Conservation (phyloP, 306 rosid genomes). For the Carpinus viminea region DNA sequence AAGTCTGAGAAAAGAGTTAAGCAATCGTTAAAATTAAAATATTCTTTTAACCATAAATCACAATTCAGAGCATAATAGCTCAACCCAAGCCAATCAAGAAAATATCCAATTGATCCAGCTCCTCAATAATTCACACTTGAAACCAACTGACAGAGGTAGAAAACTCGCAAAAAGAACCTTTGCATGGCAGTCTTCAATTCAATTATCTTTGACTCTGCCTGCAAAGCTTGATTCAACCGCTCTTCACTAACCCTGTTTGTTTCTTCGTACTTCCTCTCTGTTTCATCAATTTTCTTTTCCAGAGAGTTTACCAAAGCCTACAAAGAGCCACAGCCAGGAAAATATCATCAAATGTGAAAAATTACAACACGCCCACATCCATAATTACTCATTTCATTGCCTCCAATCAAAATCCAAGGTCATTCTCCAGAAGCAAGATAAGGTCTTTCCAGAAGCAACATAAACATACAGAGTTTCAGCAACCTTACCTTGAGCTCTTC, state of each 20-base stretch:
- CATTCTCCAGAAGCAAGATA: background rate
- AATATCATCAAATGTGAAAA: slow-evolving; percentile 18
- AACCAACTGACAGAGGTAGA: slow-evolving; percentile 17
- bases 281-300: slow-evolving; percentile 71
- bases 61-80: background rate
- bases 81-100: background rate
- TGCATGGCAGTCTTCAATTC: slow-evolving; percentile 80
- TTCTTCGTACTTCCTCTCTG: slow-evolving; percentile 60
- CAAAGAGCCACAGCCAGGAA: slow-evolving; percentile 27
- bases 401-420: background rate
- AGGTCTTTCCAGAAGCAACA: background rate
- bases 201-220: slow-evolving; percentile 79
- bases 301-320: slow-evolving; percentile 72
- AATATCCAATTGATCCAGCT: background rate
- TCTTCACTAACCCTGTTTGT: slow-evolving; percentile 64
- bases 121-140: background rate
- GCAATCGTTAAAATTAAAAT: slow-evolving; percentile 18
- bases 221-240: slow-evolving; percentile 72
- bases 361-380: slow-evolving; percentile 12
- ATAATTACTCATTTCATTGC: slow-evolving; percentile 2
- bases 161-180: slow-evolving; percentile 48
- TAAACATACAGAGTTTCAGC: slow-evolving; percentile 5
- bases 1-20: slow-evolving; percentile 53
- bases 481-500: slow-evolving; percentile 65
- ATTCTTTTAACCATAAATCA: background rate